Base-by-base conservation (phyloP, 2,329 filamentous ascomycete genomes). In the Aspergillus fischeri region DNA sequence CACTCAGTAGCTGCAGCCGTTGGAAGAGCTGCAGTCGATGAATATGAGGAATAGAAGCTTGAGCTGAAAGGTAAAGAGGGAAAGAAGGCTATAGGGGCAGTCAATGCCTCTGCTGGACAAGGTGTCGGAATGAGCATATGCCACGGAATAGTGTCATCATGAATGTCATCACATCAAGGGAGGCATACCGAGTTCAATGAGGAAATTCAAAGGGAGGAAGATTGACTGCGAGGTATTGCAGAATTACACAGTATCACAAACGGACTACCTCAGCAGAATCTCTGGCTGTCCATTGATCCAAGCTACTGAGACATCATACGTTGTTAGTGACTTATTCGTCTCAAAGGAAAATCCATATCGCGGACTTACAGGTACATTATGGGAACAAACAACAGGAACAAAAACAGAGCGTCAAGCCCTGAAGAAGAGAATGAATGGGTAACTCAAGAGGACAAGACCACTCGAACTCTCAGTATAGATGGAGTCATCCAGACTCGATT, bases 401-500 rank as follows among this genome's bases (percentile, higher is more conserved):
- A 54, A 54, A 55, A 56, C 57, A 64, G 68, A 72, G 69, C 68
- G 54, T 69, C 69, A 62, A 68, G 70, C 70, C 60, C 68, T 60
- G 53, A 45, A 59, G 52, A 49, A 59, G 63, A 64, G 53, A 63
- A 57, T 60, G 55, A 60, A 53, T 52, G 41, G 58, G 50, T 55
- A 50, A 62, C 56, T 52, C 62, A 61, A 59, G 58, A 49, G 64
- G 49, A 55, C 51, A 54, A 57, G 41, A 56, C 45, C 49, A 59
- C 42, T 50, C 42, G 44, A 50, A 53, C 48, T 56, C 32, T 54
- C 47, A 45, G 53, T 49, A 54, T 50, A 58, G 51, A 54, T 24
- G 35, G 53, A 60, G 56, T 55, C 58, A 47, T 50, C 52, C 51
- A 47, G 51, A 60, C 53, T 53, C 55, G 54, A 49, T 38, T 47